These are phyloP conservation scores for Chaetomium tenue DNA, from an alignment of 495 filamentous ascomycete species.

Conservation along the genomic window DNA sequence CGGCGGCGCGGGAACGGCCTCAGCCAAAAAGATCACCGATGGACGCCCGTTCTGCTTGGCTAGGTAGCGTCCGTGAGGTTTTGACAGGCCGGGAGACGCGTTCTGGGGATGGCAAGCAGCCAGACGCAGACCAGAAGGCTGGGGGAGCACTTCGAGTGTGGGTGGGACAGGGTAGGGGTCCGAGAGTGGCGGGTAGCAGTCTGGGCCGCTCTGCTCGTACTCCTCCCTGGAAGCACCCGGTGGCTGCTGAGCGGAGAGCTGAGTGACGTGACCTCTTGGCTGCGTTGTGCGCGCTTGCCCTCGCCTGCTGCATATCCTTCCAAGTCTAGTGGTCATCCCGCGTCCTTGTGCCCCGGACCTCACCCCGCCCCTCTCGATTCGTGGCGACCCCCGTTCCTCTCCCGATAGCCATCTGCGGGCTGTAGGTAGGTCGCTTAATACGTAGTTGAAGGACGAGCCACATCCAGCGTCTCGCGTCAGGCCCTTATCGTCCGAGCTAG, in stretches of 20 bases:
- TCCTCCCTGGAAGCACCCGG: neutral
- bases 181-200: neutral
- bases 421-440: slow-evolving; percentile 26
- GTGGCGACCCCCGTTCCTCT: slow-evolving; percentile 17
- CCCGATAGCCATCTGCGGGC: slow-evolving; percentile 33
- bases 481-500: slow-evolving; percentile 14
- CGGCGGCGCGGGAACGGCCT: neutral
- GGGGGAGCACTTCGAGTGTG: neutral
- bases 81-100: neutral
- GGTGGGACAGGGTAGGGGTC: neutral
- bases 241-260: slow-evolving; percentile 5
- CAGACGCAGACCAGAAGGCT: neutral
- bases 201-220: neutral
- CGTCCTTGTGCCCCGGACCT: slow-evolving; percentile 6
- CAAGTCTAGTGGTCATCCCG: slow-evolving; percentile 18
- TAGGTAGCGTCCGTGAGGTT: neutral
- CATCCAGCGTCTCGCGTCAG: slow-evolving; percentile 13
- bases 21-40: neutral
- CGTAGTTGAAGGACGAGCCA: slow-evolving; percentile 11
- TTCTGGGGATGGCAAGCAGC: neutral
- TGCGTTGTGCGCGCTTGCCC: slow-evolving; percentile 5
- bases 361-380: slow-evolving; percentile 23
- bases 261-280: slow-evolving; percentile 19
- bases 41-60: slow-evolving; percentile 8
- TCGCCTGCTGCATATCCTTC: slow-evolving; percentile 8